Evolutionary conservation across 2,329 filamentous ascomycete species (phyloP), one percentile per base, ranked within the genome.

Genomic region (Paraconiothyrium sp.): DNA sequence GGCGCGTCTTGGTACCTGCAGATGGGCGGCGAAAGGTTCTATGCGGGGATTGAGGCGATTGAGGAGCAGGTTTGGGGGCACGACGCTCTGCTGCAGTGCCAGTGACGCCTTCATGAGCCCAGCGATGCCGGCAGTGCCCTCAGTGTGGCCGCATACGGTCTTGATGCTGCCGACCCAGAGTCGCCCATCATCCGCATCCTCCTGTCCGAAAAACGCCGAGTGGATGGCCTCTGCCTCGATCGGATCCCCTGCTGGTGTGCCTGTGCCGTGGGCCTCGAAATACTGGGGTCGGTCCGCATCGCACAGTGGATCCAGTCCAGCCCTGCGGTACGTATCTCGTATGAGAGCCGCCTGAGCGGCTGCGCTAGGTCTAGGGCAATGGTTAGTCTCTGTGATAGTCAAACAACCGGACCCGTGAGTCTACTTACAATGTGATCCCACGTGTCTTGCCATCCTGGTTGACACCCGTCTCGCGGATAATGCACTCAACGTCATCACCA

Each of bases 401-500:
- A 20, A 20, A 20, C 20, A 20, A 20, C 20, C 20, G 20, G 20
- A 20, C 20, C 20, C 20, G 20, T 20, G 20, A 20, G 27, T 30
- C 27, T 30, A 30, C 27, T 30, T 30, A 30, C 27, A 30, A 30
- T 2, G 27, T 82, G 11, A 84, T 76, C 3, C 80, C 79, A 1
- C 67, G 61, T 0, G 75, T 81, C 1, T 63, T 64, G 1, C 82
- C 81, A 52, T 83, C 80, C 22, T 73, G 70, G 35, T 79, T 80
- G 4, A 75, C 59, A 4, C 72, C 76, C 0, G 76, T 79, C 32
- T 72, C 76, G 0, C 73, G 70, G 16, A 81, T 72, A 6, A 80
- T 66, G 46, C 76, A 77, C 37, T 82, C 77, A 32, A 85, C 81
- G 4, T 76, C 66, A 61, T 85, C 83, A 0, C 79, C 79, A 65